Evolutionary conservation across 1,284 basidiomycete species (phyloP).

Genomic region (Puccinia polysora): DNA sequence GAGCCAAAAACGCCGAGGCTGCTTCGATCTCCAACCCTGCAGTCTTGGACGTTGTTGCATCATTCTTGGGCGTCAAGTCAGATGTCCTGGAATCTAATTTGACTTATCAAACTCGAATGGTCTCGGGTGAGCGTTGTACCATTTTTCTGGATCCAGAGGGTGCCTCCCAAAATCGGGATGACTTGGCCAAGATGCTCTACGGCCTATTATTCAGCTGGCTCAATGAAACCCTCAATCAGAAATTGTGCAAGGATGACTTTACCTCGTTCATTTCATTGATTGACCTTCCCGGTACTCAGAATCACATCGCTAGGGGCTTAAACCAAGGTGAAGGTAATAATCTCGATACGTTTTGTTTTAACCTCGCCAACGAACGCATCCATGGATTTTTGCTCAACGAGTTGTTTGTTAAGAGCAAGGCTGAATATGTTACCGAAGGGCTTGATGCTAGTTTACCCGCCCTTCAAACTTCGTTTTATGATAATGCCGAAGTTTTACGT

Average conservation of each 20-base stretch:
- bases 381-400: conserved; percentile 76
- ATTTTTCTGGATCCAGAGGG: conserved; percentile 92
- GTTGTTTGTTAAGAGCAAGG: conserved; percentile 61
- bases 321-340: conserved; percentile 64
- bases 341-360: conserved; percentile 92
- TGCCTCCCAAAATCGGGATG: conserved; percentile 84
- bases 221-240: conserved; percentile 92
- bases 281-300: conserved; percentile 78
- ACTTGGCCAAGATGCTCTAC: conserved; percentile 86
- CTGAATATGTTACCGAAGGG: conserved; percentile 79
- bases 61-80: conserved; percentile 79
- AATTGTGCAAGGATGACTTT: conserved; percentile 84
- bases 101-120: conserved; percentile 83
- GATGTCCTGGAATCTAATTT: conserved; percentile 74
- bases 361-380: conserved; percentile 86
- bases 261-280: conserved; percentile 88
- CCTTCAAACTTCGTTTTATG: conserved; percentile 67
- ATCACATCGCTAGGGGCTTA: conserved; percentile 66
- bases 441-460: conserved; percentile 67
- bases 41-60: conserved; percentile 71
- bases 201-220: conserved; percentile 93
- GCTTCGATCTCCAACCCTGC: conserved; percentile 79
- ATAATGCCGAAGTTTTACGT: conserved; percentile 83
- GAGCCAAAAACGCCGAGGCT: conserved; percentile 74
- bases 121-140: conserved; percentile 91